Evolutionary conservation across 2,329 filamentous ascomycete genomes (phyloP).

Genomic region (Amauroascus niger): DNA sequence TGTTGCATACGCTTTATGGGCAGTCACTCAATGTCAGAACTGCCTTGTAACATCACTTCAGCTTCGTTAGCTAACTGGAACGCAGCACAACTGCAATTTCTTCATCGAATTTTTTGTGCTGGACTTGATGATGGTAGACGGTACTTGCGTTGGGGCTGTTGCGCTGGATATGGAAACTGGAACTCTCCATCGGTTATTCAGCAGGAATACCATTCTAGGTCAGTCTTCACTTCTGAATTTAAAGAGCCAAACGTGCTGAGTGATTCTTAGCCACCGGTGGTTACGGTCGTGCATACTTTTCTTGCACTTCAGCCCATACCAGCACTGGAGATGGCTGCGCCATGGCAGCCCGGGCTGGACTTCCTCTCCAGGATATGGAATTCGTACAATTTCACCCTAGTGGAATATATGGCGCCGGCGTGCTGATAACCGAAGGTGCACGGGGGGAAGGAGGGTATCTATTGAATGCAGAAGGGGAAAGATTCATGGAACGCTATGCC

Average conservation of each 20-base stretch:
- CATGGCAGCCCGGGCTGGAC: slow-evolving; percentile 82
- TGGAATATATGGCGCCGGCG: slow-evolving; percentile 85
- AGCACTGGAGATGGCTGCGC: slow-evolving; percentile 90
- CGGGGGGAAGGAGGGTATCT: slow-evolving; percentile 88
- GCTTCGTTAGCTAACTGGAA: slow-evolving; percentile 2
- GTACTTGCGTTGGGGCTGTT: slow-evolving; percentile 77
- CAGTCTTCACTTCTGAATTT: neutral
- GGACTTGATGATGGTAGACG: slow-evolving; percentile 85
- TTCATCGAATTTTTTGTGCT: slow-evolving; percentile 92
- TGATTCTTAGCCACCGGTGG: slow-evolving; percentile 68
- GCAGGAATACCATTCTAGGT: slow-evolving; percentile 65
- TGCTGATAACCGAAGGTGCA: slow-evolving; percentile 82
- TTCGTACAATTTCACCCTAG: slow-evolving; percentile 93
- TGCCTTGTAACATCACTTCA: neutral
- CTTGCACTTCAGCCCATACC: slow-evolving; percentile 82
- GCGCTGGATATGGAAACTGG: slow-evolving; percentile 91
- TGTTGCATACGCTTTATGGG: slow-evolving; percentile 84
- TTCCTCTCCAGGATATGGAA: slow-evolving; percentile 87
- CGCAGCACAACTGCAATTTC: slow-evolving; percentile 76
- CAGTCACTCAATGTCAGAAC: slow-evolving; percentile 57
- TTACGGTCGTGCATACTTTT: slow-evolving; percentile 86
- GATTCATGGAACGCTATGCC: slow-evolving; percentile 90
- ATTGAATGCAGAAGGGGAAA: slow-evolving; percentile 81
- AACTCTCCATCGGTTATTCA: slow-evolving; percentile 78
- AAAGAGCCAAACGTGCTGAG: neutral